Conservation (phyloP, 2,329 filamentous ascomycete genomes). For the Penicillium sp. region DNA sequence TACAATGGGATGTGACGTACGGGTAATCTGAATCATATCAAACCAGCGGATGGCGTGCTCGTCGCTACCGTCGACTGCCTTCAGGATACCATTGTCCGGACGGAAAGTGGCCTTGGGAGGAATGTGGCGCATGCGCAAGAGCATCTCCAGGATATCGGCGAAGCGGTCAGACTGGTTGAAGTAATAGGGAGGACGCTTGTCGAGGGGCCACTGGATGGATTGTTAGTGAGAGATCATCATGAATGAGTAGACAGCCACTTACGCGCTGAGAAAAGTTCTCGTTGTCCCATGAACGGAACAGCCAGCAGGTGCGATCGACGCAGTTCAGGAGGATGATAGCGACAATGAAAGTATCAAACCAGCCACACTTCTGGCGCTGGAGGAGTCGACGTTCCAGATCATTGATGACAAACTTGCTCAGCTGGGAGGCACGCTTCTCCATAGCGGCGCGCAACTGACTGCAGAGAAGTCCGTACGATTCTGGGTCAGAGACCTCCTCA, state of each 20-base stretch:
- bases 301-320: slow-evolving; percentile 52
- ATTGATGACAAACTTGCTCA: slow-evolving; percentile 50
- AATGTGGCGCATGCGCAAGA: slow-evolving; percentile 50
- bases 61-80: slow-evolving; percentile 33
- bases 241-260: slow-evolving; percentile 11
- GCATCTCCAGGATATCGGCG: slow-evolving; percentile 49
- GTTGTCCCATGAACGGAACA: slow-evolving; percentile 48
- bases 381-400: slow-evolving; percentile 53
- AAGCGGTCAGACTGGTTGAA: slow-evolving; percentile 52
- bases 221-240: slow-evolving; percentile 1
- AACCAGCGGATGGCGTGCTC: slow-evolving; percentile 36
- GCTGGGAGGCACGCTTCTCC: slow-evolving; percentile 46
- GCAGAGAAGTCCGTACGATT: slow-evolving; percentile 45
- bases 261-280: slow-evolving; percentile 31
- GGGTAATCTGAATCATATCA: slow-evolving; percentile 34
- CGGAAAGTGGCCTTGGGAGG: slow-evolving; percentile 35
- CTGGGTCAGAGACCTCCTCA: slow-evolving; percentile 32
- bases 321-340: slow-evolving; percentile 52
- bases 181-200: slow-evolving; percentile 45
- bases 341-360: slow-evolving; percentile 53
- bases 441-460: slow-evolving; percentile 48
- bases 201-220: slow-evolving; percentile 44
- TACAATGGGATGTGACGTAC: slow-evolving; percentile 22
- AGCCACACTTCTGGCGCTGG: slow-evolving; percentile 49
- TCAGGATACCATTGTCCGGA: slow-evolving; percentile 33